Percentiles rank a stretch among this genome's conserved stretches.
These are phyloP conservation scores for Eragrostis tef DNA, from an alignment of 202 grass and related monocot species.

Conservation along the genomic window DNA sequence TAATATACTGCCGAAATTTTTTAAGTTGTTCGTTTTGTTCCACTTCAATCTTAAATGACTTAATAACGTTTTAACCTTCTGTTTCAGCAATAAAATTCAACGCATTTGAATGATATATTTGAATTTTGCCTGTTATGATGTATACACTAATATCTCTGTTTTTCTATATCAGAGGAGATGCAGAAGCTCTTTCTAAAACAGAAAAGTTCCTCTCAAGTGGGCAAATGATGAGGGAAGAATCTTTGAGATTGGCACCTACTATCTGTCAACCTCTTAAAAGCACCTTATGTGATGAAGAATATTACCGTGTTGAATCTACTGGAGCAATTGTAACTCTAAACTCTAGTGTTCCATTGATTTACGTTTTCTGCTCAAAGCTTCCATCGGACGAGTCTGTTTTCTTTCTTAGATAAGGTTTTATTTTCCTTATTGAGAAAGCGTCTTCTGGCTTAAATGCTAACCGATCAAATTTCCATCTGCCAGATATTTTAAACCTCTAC, in stretches of 20 bases:
- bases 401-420: conserved; percentile 31
- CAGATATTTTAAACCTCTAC: conserved; percentile 73
- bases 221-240: conserved; percentile 75
- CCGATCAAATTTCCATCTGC: conserved; percentile 1
- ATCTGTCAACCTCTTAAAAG: conserved; percentile 54
- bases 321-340: conserved; percentile 72
- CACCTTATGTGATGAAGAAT: conserved; percentile 51
- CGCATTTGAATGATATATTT: background rate
- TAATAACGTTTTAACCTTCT: conserved; percentile 12
- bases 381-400: conserved; percentile 71
- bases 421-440: conserved; percentile 18
- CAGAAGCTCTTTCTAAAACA: conserved; percentile 49
- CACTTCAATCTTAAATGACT: conserved; percentile 1
- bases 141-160: conserved; percentile 10
- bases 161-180: conserved; percentile 62
- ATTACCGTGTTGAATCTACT: conserved; percentile 66
- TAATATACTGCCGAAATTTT: background rate
- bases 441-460: conserved; percentile 39
- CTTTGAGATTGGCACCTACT: conserved; percentile 54
- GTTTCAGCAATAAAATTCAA: background rate
- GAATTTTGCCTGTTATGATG: background rate
- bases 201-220: conserved; percentile 58
- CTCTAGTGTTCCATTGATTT: conserved; percentile 73
- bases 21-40: background rate
- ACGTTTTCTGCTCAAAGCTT: conserved; percentile 78